Conservation (phyloP, 1,284 basidiomycete species). For the Trichosporon sp. region DNA sequence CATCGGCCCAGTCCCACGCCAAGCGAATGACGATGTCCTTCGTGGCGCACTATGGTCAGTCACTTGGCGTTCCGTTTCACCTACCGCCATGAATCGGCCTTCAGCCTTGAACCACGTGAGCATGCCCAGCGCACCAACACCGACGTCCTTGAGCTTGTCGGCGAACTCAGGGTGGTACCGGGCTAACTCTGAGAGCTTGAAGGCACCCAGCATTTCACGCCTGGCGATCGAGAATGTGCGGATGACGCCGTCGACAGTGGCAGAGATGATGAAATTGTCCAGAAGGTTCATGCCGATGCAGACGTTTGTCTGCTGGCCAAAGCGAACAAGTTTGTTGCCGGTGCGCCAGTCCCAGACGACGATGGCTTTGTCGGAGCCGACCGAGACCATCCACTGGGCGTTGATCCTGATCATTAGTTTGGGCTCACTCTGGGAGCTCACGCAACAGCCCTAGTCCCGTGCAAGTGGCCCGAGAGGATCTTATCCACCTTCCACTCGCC, state of each 20-base stretch:
- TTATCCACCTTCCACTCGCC: slow-evolving; percentile 63
- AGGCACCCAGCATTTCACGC: slow-evolving; percentile 87
- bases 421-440: slow-evolving; percentile 25
- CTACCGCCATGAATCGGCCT: slow-evolving; percentile 78
- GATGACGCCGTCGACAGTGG: slow-evolving; percentile 87
- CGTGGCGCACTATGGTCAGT: slow-evolving; percentile 65
- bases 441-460: slow-evolving; percentile 39
- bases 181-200: slow-evolving; percentile 75
- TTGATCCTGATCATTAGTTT: slow-evolving; percentile 64
- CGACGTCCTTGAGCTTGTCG: slow-evolving; percentile 64
- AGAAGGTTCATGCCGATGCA: slow-evolving; percentile 85
- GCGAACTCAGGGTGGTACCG: slow-evolving; percentile 56
- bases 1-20: slow-evolving; percentile 67
- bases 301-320: slow-evolving; percentile 87
- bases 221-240: slow-evolving; percentile 80
- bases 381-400: slow-evolving; percentile 75
- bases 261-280: slow-evolving; percentile 64
- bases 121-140: slow-evolving; percentile 41
- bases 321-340: slow-evolving; percentile 79
- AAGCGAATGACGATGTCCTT: slow-evolving; percentile 80
- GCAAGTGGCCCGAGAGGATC: slow-evolving; percentile 64
- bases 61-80: slow-evolving; percentile 19
- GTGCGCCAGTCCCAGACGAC: slow-evolving; percentile 66
- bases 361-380: slow-evolving; percentile 80
- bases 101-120: slow-evolving; percentile 81